Evolutionary conservation across 1,284 basidiomycete species (phyloP), one percentile per base, ranked within the genome.

Genomic region (Ceratobasidium sp.): DNA sequence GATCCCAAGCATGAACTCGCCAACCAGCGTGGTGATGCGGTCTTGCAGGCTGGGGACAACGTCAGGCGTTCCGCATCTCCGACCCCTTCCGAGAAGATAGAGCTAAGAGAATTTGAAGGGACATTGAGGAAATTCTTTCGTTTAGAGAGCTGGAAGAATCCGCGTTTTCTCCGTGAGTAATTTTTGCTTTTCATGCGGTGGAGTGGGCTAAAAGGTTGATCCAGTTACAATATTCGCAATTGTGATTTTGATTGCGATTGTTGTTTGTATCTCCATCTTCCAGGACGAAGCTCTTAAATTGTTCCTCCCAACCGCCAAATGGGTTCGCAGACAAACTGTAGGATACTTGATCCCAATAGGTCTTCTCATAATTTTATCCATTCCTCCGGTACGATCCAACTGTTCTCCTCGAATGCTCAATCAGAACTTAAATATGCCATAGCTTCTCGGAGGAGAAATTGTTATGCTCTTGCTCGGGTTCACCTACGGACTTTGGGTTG

Each of bases 381-480:
- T 70, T n/a, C 67, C 67, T 58, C 67, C 67, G 10, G 67, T 70
- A 36, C 4, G 53, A 21, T 36, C 12, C n/a, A 59, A 41, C 18
- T 30, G 8, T 28, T 23, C 30, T 28, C 18, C 10, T 23, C 12
- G 2, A 6, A 21, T 8, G 34, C 46, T 23, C 45, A 5, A 59
- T 32, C n/a, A n/a, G n/a, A n/a, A 18, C 16, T 4, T 5, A 45
- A 32, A n/a, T 32, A 9, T 30, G 6, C 26, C 16, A 45, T 43
- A 70, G 67, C 67, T 70, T 34, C 36, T 70, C 16, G 67, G 67
- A n/a, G 67, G 55, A 9, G 67, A 70, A 36, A 70, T 70, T n/a
- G 39, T 70, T 26, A 53, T 59, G 9, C 8, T 59, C 2, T 39
- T 70, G 16, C 59, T 53, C 36, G 67, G 67, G 21, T 6, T 70